Percentiles rank a stretch among this genome's conserved stretches.
phyloP scores from a whole-genome alignment of 2,329 filamentous ascomycete species.

The Arthrobotrys sphaeroides region DNA sequence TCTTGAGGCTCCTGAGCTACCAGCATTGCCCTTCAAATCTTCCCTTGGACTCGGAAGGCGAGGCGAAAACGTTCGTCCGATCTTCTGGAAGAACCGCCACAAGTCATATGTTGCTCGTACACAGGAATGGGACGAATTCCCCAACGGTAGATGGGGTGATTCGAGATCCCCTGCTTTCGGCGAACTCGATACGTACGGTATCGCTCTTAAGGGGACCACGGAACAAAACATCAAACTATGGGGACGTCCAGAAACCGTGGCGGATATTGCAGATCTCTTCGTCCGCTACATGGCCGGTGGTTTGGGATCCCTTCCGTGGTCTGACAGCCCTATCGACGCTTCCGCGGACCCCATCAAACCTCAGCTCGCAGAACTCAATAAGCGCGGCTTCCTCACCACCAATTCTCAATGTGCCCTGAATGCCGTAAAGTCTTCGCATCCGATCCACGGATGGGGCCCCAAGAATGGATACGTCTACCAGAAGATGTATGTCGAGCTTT shows the following conservation, averaged over 20 bases:
- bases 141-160: slow-evolving; percentile 98
- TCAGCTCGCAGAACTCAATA: slow-evolving; percentile 82
- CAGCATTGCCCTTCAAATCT: slow-evolving; percentile 94
- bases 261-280: slow-evolving; percentile 84
- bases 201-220: slow-evolving; percentile 92
- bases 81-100: slow-evolving; percentile 98
- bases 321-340: slow-evolving; percentile 82
- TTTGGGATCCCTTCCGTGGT: slow-evolving; percentile 88
- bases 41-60: slow-evolving; percentile 88
- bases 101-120: slow-evolving; percentile 95
- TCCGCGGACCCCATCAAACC: slow-evolving; percentile 82
- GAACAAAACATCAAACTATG: slow-evolving; percentile 95
- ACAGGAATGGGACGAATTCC: slow-evolving; percentile 98
- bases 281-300: slow-evolving; percentile 83
- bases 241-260: slow-evolving; percentile 82
- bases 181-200: slow-evolving; percentile 91
- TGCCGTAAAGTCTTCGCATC: slow-evolving; percentile 85
- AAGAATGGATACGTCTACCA: slow-evolving; percentile 97
- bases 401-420: slow-evolving; percentile 97
- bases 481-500: slow-evolving; percentile 93
- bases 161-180: slow-evolving; percentile 95
- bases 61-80: slow-evolving; percentile 93
- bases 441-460: slow-evolving; percentile 92
- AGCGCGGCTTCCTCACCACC: slow-evolving; percentile 87
- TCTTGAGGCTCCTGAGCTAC: slow-evolving; percentile 79